phyloP scores from a whole-genome alignment of 2,329 filamentous ascomycete genomes.

The Apiospora malaysiana region DNA sequence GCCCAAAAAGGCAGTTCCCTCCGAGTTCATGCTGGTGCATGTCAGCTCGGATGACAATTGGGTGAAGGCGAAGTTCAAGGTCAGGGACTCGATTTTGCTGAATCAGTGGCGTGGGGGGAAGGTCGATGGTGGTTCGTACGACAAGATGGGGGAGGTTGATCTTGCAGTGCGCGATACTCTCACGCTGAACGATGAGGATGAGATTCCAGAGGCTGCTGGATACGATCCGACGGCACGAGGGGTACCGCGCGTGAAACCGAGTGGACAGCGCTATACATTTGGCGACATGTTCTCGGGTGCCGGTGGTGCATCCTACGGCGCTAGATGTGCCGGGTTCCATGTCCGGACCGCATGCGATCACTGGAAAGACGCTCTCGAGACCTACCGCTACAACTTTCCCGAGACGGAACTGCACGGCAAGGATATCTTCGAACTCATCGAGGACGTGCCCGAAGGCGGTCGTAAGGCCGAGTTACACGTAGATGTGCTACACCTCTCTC shows the following conservation, averaged over 20 bases:
- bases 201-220: too few relatives aligned
- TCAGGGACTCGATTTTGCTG: conserved; percentile 32
- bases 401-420: conserved; percentile 53
- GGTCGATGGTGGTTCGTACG: conserved; percentile 34
- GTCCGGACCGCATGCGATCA: conserved; percentile 70
- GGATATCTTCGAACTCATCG: conserved; percentile 57
- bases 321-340: conserved; percentile 56
- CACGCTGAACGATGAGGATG: conserved; percentile 22
- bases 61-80: conserved; percentile 36
- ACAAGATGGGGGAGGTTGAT: conserved; percentile 31
- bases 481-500: conserved; percentile 77
- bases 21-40: conserved; percentile 35
- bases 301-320: conserved; percentile 65
- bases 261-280: conserved; percentile 56
- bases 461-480: conserved; percentile 46
- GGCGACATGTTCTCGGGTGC: conserved; percentile 68
- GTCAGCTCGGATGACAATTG: conserved; percentile 37
- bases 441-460: conserved; percentile 27
- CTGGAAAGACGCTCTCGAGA: conserved; percentile 58
- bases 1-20: conserved; percentile 29
- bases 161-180: conserved; percentile 13
- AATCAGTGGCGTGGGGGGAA: conserved; percentile 36
- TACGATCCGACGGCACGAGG: too few relatives aligned
- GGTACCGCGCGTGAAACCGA: conserved; percentile 27
- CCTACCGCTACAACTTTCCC: conserved; percentile 65